phyloP scores from a whole-genome alignment of 441 rosid species.

The Erodium texanum region DNA sequence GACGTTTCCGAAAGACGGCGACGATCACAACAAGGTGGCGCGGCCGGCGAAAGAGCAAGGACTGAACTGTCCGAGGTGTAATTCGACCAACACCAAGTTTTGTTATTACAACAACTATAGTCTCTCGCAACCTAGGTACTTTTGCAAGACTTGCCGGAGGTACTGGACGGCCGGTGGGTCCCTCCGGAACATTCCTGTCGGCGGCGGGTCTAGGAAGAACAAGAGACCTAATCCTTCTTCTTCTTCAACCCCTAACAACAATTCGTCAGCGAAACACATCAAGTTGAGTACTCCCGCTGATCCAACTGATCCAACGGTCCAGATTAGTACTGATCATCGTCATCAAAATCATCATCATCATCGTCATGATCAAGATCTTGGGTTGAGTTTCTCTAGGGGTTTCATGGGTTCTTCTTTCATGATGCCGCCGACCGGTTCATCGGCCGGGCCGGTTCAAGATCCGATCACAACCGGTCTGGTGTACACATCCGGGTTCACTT shows the following conservation, averaged over 20 bases:
- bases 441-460: slow-evolving; percentile 33
- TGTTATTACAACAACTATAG: slow-evolving; percentile 97
- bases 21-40: neutral
- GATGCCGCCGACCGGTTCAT: slow-evolving; percentile 20
- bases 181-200: slow-evolving; percentile 79
- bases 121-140: slow-evolving; percentile 84
- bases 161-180: slow-evolving; percentile 98
- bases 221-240: slow-evolving; percentile 38
- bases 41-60: slow-evolving; percentile 67
- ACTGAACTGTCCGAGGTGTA: slow-evolving; percentile 88
- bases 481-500: slow-evolving; percentile 26
- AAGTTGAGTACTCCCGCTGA: slow-evolving; percentile 33
- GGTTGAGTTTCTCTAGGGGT: slow-evolving; percentile 33
- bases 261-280: slow-evolving; percentile 28
- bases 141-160: slow-evolving; percentile 83
- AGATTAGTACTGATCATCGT: slow-evolving; percentile 41
- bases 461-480: slow-evolving; percentile 13
- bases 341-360: too few relatives aligned
- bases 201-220: slow-evolving; percentile 85
- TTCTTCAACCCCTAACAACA: too few relatives aligned
- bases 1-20: too few relatives aligned
- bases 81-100: slow-evolving; percentile 83
- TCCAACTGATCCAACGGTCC: slow-evolving; percentile 29
- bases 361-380: slow-evolving; percentile 74
- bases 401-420: slow-evolving; percentile 6